Conservation (phyloP, 2,329 filamentous ascomycete genomes). For the Cladosporium sp. region DNA sequence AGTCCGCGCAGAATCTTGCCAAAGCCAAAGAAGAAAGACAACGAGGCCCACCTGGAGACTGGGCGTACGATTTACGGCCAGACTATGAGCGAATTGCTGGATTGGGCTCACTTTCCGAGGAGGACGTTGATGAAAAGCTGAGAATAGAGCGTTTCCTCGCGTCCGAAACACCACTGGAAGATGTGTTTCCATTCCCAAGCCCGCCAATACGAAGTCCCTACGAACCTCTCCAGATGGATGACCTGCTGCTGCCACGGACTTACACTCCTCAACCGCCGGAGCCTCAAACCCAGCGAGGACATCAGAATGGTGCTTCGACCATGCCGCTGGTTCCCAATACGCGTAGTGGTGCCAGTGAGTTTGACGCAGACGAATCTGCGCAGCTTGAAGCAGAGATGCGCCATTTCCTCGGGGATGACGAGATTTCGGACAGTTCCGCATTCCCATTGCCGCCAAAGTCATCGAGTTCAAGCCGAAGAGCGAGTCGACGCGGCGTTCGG, state of each 20-base stretch:
- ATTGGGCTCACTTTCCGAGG: conserved; percentile 29
- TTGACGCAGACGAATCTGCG: conserved; percentile 5
- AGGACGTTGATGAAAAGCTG: conserved; percentile 32
- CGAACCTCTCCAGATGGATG: conserved; percentile 7
- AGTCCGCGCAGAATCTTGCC: conserved; percentile 27
- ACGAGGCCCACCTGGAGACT: conserved; percentile 13
- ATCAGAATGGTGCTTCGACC: background rate
- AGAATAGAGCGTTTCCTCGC: conserved; percentile 33
- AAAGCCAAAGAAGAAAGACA: conserved; percentile 23
- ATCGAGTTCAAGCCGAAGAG: background rate
- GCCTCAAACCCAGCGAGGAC: background rate
- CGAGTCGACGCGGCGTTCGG: conserved; percentile 5
- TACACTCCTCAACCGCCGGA: conserved; percentile 13
- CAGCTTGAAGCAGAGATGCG: conserved; percentile 17
- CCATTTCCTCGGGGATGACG: conserved; percentile 9
- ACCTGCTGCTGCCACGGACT: conserved; percentile 9
- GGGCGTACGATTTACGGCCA: background rate
- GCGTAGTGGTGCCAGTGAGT: conserved; percentile 1
- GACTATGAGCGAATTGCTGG: conserved; percentile 24
- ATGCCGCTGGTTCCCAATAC: background rate
- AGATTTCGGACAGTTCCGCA: background rate
- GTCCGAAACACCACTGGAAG: conserved; percentile 19
- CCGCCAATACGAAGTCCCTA: background rate
- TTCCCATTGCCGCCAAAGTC: conserved; percentile 18
- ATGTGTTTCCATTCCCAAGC: conserved; percentile 9